Base-by-base conservation (phyloP, 2,329 filamentous ascomycete species). In the Pochonia chlamydosporia region DNA sequence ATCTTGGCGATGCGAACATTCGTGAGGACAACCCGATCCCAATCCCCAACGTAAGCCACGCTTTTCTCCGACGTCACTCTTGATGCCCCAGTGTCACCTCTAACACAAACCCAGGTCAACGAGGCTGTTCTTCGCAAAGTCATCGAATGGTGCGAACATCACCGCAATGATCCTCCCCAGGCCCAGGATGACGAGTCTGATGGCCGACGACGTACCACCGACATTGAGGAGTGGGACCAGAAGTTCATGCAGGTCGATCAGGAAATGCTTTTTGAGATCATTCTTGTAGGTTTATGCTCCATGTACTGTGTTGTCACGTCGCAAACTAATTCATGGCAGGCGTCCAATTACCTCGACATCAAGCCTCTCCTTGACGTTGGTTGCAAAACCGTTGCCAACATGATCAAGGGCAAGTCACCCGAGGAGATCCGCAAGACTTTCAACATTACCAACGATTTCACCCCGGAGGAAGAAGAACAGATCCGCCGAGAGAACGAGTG, bases 231-330 rank as follows among this genome's bases (percentile, higher is more conserved):
- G 71, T 99, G 93, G 93, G 93, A 99, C 60, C 92, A 97, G 70
- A 99, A 99, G 73, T 99, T 97, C 70, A 97, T 99, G 93, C 92
- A 97, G 71, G 93, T 99, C 16, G 93, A 99, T 67, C 93, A 99
- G 65, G 93, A 99, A 72, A 97, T 99, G 93, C 81, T 99, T 2
- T 99, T 99, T 58, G 93, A 99, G 75, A 97, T 99, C 63, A 99
- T 99, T 59, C 79, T 99, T 23, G 89, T 93, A 79, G 49, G 85
- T 76, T 44, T 46, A 3, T 14, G 11, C 41, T 45, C 10, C n/a
- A 8, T 18, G 6, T n/a, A 3, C 4, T 5, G 13, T 18, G 8
- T 16, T 16, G 20, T 4, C 30, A 14, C 18, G 20, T 25, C 23
- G 11, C 24, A 37, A 20, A 30, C 44, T 49, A 28, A 49, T 33